A percentile compares a stretch with the other conserved stretches of the same genome.
Conservation (phyloP, 83 land plant species). For the Diphasiastrum complanatum region DNA sequence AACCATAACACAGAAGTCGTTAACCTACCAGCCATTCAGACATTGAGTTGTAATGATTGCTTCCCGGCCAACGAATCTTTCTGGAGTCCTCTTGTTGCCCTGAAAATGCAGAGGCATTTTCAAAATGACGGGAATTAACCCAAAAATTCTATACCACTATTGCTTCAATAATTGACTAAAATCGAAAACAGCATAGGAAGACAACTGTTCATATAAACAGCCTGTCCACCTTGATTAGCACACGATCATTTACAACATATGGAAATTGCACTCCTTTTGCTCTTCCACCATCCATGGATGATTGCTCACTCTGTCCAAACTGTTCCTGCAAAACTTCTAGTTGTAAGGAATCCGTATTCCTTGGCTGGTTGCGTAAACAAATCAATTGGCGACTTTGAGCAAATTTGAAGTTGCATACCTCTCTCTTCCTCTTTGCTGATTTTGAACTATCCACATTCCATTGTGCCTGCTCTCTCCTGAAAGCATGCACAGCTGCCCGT, state of each 20-base stretch:
- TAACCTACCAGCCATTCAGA: constrained; percentile 79
- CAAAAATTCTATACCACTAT: neutral
- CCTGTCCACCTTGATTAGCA: constrained; percentile 32
- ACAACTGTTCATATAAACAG: neutral
- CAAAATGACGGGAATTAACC: neutral
- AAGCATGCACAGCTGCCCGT: constrained; percentile 33
- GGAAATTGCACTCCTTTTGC: constrained; percentile 26
- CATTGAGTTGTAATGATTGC: constrained; percentile 91
- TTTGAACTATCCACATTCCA: constrained; percentile 2
- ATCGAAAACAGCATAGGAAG: neutral
- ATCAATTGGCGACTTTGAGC: neutral
- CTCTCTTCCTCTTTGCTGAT: constrained; percentile 31
- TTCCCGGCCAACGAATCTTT: constrained; percentile 89
- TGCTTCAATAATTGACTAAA: neutral
- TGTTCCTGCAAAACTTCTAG: constrained; percentile 4
- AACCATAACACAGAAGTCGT: neutral
- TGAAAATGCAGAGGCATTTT: constrained; percentile 9
- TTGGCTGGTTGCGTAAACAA: neutral
- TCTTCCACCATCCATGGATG: constrained; percentile 10
- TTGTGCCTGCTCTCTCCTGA: constrained; percentile 25
- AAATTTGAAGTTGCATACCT: constrained; percentile 12
- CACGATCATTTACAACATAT: constrained; percentile 32
- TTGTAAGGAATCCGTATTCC: neutral
- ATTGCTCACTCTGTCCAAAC: constrained; percentile 5
- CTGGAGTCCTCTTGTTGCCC: constrained; percentile 96